A percentile compares a stretch with the other conserved stretches of the same genome.
Evolutionary conservation across 2,329 filamentous ascomycete species (phyloP).

Genomic region (Anisogramma anomala): DNA sequence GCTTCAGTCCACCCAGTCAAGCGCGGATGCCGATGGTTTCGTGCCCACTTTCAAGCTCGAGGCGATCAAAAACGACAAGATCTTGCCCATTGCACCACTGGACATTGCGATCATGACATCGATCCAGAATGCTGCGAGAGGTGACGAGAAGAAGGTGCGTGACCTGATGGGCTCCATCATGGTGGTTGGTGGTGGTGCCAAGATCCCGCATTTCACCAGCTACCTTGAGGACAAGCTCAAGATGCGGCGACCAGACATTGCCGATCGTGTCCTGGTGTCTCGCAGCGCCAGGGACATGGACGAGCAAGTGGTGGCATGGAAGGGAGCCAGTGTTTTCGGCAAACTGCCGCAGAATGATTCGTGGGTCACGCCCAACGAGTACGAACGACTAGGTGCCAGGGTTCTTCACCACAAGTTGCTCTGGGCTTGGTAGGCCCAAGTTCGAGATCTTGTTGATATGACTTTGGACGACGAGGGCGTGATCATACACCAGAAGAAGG

Average conservation of each 20-base stretch:
- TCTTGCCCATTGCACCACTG: constrained; percentile 71
- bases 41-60: constrained; percentile 40
- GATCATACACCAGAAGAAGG: no score
- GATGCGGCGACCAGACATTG: constrained; percentile 48
- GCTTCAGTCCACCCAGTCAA: constrained; percentile 23
- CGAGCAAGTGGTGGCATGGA: constrained; percentile 95
- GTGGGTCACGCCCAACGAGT: constrained; percentile 83
- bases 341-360: constrained; percentile 87
- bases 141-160: constrained; percentile 84
- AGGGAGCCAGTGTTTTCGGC: constrained; percentile 92
- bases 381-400: constrained; percentile 71
- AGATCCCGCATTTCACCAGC: constrained; percentile 66
- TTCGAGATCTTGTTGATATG: no score
- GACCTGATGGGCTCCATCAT: constrained; percentile 86
- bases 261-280: constrained; percentile 50
- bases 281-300: constrained; percentile 83
- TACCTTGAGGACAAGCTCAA: constrained; percentile 77
- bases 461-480: no score
- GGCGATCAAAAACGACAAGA: constrained; percentile 62
- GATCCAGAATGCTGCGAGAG: constrained; percentile 74
- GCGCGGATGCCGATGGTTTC: constrained; percentile 39
- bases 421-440: constrained; percentile 49
- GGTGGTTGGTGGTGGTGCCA: constrained; percentile 75
- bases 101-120: constrained; percentile 84
- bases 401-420: constrained; percentile 73